Conservation (phyloP, 2,329 filamentous ascomycete genomes). For the Scedosporium apiospermum region DNA sequence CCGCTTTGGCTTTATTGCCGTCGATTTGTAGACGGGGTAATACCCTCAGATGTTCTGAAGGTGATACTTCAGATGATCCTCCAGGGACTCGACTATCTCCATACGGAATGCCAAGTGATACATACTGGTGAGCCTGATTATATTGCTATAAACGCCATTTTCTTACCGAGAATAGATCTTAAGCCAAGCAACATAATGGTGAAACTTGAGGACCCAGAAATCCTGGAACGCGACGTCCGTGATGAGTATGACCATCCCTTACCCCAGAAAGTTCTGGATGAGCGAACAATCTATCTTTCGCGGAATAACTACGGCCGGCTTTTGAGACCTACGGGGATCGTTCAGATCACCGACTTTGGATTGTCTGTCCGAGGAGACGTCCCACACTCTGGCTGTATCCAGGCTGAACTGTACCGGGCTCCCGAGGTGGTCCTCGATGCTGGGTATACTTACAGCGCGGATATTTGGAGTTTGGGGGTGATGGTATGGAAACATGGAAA, state of each 20-base stretch:
- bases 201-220: constrained; percentile 9
- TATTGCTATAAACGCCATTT: not conserved
- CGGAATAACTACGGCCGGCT: constrained; percentile 14
- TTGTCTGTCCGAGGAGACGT: constrained; percentile 8
- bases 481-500: constrained; percentile 9
- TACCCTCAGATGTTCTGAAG: constrained; percentile 13
- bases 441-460: constrained; percentile 11
- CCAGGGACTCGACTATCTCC: constrained; percentile 15
- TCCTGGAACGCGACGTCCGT: constrained; percentile 11
- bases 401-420: constrained; percentile 12
- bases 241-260: constrained; percentile 14
- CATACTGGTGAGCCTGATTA: constrained; percentile 12
- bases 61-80: constrained; percentile 14
- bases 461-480: constrained; percentile 16
- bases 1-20: constrained; percentile 14
- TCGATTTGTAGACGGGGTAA: constrained; percentile 12
- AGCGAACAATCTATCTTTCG: constrained; percentile 13
- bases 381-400: constrained; percentile 9
- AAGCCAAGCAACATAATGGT: constrained; percentile 16
- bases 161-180: constrained; percentile 9
- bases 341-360: constrained; percentile 14
- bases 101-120: constrained; percentile 13
- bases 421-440: constrained; percentile 15
- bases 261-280: constrained; percentile 12
- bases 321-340: constrained; percentile 8